A percentile compares a stretch with the other conserved stretches of the same genome.
Conservation (phyloP, 1,139 yeast genomes). For the Yamadazyma blattariae region DNA sequence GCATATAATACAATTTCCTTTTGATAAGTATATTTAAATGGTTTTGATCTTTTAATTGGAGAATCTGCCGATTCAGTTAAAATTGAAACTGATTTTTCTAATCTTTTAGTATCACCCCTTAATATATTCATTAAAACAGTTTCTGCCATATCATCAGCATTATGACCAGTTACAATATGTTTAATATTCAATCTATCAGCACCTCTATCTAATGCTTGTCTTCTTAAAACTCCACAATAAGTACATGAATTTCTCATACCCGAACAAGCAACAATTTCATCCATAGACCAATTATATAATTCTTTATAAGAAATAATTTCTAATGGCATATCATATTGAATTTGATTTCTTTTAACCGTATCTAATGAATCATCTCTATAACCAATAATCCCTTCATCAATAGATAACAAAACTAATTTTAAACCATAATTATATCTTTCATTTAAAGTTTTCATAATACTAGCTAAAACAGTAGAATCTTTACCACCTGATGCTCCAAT, state of each 20-base stretch:
- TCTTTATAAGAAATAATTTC: conserved; percentile 89
- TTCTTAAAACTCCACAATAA: conserved; percentile 93
- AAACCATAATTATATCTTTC: conserved; percentile 87
- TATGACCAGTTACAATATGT: conserved; percentile 97
- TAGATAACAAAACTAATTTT: conserved; percentile 73
- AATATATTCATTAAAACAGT: conserved; percentile 92
- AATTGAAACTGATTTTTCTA: conserved; percentile 87
- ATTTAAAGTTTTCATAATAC: conserved; percentile 80
- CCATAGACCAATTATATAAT: conserved; percentile 96
- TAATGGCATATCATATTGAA: conserved; percentile 83
- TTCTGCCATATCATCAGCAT: conserved; percentile 99
- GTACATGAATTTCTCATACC: conserved; percentile 96
- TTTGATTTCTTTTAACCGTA: conserved; percentile 89
- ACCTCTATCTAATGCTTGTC: conserved; percentile 96
- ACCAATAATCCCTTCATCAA: conserved; percentile 97
- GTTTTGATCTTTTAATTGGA: conserved; percentile 87
- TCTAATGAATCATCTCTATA: conserved; percentile 96
- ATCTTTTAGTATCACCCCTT: conserved; percentile 93
- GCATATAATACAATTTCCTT: conserved; percentile 98
- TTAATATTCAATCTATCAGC: conserved; percentile 83
- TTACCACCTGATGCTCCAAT: conserved; percentile 99
- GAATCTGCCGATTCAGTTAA: conserved; percentile 79
- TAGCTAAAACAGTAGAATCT: conserved; percentile 93
- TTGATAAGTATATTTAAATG: conserved; percentile 93
- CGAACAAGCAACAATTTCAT: conserved; percentile 91